Evolutionary conservation across 225 moss, liverwort and hornwort species (phyloP).

Genomic region (Pseudoscleropodium purum): DNA sequence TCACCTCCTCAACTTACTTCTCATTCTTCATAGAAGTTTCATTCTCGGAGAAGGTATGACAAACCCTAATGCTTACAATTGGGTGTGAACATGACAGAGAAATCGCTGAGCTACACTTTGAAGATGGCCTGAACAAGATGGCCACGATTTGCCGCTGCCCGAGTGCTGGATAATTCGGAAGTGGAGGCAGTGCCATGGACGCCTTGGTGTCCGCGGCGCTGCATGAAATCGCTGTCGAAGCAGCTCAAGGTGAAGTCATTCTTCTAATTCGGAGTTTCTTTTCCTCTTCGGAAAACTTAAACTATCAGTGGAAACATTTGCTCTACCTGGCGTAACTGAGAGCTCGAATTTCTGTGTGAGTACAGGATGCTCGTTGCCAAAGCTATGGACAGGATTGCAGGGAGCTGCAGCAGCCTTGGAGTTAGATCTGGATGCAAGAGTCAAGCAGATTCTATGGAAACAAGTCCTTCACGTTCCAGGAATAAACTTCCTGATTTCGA

Average conservation of each 20-base stretch:
- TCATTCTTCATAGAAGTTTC: neutral
- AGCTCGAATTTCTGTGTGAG: neutral
- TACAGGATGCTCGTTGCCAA: conserved; percentile 71
- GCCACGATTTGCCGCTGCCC: neutral
- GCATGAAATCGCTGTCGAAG: conserved; percentile 87
- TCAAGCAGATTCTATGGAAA: conserved; percentile 79
- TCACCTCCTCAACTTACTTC: neutral
- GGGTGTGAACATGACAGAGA: neutral
- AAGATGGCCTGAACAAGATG: neutral
- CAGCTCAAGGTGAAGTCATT: conserved; percentile 49
- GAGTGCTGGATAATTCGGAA: neutral
- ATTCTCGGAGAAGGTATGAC: neutral
- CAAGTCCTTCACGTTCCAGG: conserved; percentile 65
- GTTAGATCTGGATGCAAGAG: conserved; percentile 40
- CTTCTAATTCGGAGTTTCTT: neutral
- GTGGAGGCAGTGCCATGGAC: conserved; percentile 49
- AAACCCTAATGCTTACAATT: neutral
- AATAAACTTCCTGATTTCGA: conserved; percentile 34
- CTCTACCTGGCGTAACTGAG: neutral
- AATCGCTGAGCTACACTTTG: neutral
- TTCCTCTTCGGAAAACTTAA: neutral
- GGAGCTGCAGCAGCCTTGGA: conserved; percentile 34
- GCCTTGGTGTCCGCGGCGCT: conserved; percentile 66
- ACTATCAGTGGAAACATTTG: neutral
- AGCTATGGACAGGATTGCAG: conserved; percentile 72